Conservation (phyloP, 2,329 filamentous ascomycete species). For the Fusarium brevicatenulatum region DNA sequence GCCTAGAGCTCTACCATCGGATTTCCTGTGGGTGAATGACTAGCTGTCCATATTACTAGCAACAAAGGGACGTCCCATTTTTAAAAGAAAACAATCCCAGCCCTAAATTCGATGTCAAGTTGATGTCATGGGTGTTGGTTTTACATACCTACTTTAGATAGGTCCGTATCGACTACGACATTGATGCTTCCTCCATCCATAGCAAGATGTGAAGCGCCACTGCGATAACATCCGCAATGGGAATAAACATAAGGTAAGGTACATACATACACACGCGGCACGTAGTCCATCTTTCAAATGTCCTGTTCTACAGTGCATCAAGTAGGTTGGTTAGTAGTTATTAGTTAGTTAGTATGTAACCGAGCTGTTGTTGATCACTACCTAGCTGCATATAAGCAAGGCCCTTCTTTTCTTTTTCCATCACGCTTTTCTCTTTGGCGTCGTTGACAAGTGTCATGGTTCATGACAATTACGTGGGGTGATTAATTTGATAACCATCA, state of each 20-base stretch:
- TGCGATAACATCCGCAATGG: not conserved
- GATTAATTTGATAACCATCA: not conserved
- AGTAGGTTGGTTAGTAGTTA: not conserved
- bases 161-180: not conserved
- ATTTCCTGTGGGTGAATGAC: not conserved
- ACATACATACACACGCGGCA: not conserved
- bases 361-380: not conserved
- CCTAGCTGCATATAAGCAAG: conserved; percentile 2
- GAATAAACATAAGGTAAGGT: not conserved
- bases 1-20: not conserved
- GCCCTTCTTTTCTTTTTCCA: not conserved
- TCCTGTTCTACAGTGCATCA: not conserved
- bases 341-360: not conserved
- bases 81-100: not conserved
- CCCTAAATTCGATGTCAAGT: not conserved
- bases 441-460: conserved; percentile 15
- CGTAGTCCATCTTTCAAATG: not conserved
- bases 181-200: not conserved
- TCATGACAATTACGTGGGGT: conserved; percentile 16
- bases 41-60: not conserved
- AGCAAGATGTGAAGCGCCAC: conserved; percentile 9
- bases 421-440: not conserved
- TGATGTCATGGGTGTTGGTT: not conserved
- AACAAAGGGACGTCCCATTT: not conserved
- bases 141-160: not conserved